Percentiles rank a stretch among this genome's conserved stretches.
Conservation (phyloP, 2,329 filamentous ascomycete species). For the Fusarium sp. region DNA sequence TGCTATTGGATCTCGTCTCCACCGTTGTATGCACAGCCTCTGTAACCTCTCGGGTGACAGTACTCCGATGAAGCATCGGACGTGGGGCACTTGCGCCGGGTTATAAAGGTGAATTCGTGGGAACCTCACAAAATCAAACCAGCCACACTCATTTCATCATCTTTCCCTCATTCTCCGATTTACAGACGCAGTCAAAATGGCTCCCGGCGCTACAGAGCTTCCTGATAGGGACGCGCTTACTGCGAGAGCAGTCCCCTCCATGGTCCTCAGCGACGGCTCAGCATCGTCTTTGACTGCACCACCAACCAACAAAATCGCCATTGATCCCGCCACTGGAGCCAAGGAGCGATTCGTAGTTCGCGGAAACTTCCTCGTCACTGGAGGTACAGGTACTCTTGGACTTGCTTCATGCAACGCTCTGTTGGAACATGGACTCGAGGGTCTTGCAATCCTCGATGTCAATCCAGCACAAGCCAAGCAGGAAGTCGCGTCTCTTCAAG, state of each 20-base stretch:
- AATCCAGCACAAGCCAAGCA: not conserved
- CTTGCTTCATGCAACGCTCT: not conserved
- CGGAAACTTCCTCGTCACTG: not conserved
- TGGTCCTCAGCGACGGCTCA: not conserved
- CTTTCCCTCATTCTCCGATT: too few species aligned
- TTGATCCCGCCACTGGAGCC: not conserved
- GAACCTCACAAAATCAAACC: rapidly evolving
- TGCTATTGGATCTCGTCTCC: not conserved
- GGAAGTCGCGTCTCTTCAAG: not conserved
- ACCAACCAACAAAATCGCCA: not conserved
- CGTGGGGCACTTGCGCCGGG: not conserved
- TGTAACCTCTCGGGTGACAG: not conserved
- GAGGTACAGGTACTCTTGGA: not conserved
- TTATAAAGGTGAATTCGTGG: not conserved
- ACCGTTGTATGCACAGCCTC: not conserved
- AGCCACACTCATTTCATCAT: too few species aligned
- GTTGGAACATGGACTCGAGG: not conserved
- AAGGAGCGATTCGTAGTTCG: not conserved
- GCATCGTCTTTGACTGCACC: not conserved
- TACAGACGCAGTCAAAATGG: not conserved
- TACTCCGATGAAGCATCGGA: not conserved
- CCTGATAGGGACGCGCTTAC: not conserved
- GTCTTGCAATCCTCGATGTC: not conserved
- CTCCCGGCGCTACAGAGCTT: not conserved
- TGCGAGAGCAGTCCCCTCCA: not conserved